These are phyloP conservation scores for Eurotiales sp. DNA, from an alignment of 2,329 filamentous ascomycete genomes.

Conservation along the genomic window DNA sequence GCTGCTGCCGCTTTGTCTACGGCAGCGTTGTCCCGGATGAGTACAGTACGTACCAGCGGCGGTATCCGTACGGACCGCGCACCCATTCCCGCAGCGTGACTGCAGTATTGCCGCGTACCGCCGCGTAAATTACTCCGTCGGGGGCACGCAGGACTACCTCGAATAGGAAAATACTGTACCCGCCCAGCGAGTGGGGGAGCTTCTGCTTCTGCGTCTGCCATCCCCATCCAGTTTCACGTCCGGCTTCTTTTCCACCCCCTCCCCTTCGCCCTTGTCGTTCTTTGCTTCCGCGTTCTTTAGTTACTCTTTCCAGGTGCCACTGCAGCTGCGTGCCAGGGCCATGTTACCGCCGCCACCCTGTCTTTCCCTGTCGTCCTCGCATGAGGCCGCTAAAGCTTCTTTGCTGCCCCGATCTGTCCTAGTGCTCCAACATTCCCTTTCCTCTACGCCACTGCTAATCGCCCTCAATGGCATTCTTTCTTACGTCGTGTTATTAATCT, in stretches of 20 bases:
- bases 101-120: not conserved
- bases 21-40: no score
- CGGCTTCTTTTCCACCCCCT: not conserved
- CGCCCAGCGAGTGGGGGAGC: no score
- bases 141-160: conserved; percentile 10
- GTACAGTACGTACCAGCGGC: no score
- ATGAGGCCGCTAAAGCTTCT: not conserved
- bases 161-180: conserved; percentile 15
- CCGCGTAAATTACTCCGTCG: not conserved
- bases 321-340: conserved; percentile 1
- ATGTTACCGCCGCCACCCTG: conserved; percentile 4
- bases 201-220: conserved; percentile 2
- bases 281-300: no score
- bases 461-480: conserved; percentile 8
- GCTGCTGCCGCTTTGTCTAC: no score
- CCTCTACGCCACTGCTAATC: not conserved
- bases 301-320: conserved; percentile 10
- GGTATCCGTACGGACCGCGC: not conserved
- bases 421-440: no score
- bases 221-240: conserved; percentile 10
- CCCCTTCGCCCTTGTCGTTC: no score
- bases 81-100: no score
- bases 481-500: not conserved
- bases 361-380: not conserved
- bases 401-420: conserved; percentile 9